Conservation (phyloP, 1,139 yeast genomes). For the Wickerhamomyces sp. region DNA sequence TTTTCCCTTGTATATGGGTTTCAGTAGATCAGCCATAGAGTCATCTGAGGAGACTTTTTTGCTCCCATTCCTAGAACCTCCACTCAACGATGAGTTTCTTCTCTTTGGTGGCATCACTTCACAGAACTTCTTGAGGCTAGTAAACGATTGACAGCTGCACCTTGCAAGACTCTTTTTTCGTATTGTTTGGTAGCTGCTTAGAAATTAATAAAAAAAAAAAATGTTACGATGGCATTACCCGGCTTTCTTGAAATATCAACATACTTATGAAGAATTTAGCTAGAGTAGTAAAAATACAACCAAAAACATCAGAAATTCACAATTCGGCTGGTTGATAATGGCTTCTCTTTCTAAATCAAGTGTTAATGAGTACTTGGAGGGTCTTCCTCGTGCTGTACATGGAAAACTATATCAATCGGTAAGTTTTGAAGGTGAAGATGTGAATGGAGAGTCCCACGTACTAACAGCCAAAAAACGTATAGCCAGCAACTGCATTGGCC, state of each 20-base stretch:
- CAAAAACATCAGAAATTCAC: neutral
- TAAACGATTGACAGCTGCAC: too few relatives aligned
- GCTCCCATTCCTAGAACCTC: constrained; percentile 7
- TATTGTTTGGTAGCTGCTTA: neutral
- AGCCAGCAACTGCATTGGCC: constrained; percentile 91
- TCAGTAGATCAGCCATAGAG: constrained; percentile 68
- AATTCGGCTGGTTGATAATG: neutral
- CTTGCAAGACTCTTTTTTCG: too few relatives aligned
- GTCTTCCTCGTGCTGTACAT: constrained; percentile 80
- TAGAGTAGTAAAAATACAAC: too few relatives aligned
- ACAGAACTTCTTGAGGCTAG: too few relatives aligned
- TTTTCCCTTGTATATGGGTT: constrained; percentile 84
- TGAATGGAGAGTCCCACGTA: constrained; percentile 16
- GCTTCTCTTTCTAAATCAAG: constrained; percentile 50
- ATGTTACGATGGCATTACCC: neutral
- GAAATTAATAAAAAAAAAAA: constrained; percentile 1
- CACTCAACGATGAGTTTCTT: constrained; percentile 13
- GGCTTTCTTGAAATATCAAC: too few relatives aligned
- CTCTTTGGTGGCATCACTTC: constrained; percentile 21
- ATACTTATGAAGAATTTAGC: too few relatives aligned
- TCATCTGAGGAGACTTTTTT: constrained; percentile 30
- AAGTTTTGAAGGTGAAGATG: constrained; percentile 2
- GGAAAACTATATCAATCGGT: constrained; percentile 63
- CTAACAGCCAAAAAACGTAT: constrained; percentile 16
- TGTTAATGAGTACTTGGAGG: constrained; percentile 86